Conservation (phyloP, 441 rosid genomes). For the Euphorbia celastroides region DNA sequence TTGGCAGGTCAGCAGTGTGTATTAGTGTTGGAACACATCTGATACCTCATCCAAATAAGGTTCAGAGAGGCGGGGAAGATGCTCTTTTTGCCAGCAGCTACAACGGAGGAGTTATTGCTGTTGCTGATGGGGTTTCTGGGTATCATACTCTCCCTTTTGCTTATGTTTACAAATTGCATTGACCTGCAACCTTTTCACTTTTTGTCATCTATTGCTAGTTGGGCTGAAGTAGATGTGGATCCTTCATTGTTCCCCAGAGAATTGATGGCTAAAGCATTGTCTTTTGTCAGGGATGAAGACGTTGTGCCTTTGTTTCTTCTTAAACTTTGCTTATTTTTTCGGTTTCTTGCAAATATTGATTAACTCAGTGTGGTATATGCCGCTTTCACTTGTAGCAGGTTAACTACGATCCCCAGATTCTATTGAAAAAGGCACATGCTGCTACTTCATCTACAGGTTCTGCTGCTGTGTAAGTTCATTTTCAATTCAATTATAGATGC, state of each 20-base stretch:
- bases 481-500: no score
- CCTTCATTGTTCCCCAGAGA: constrained; percentile 84
- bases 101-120: constrained; percentile 79
- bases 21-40: constrained; percentile 59
- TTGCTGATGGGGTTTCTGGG: constrained; percentile 98
- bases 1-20: constrained; percentile 40
- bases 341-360: not conserved
- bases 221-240: constrained; percentile 92
- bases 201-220: constrained; percentile 33
- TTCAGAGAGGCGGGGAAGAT: constrained; percentile 91
- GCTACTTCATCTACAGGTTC: constrained; percentile 77
- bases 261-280: constrained; percentile 65
- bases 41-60: constrained; percentile 92
- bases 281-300: constrained; percentile 53
- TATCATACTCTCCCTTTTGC: constrained; percentile 5
- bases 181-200: no score
- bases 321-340: not conserved
- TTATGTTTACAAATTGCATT: not conserved
- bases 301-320: constrained; percentile 24
- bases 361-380: not conserved
- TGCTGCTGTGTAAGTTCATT: constrained; percentile 70
- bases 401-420: constrained; percentile 67
- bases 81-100: constrained; percentile 68
- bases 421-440: constrained; percentile 76
- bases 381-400: constrained; percentile 34